Evolutionary conservation across 495 filamentous ascomycete species (phyloP).

Genomic region (Tirmania nivea): DNA sequence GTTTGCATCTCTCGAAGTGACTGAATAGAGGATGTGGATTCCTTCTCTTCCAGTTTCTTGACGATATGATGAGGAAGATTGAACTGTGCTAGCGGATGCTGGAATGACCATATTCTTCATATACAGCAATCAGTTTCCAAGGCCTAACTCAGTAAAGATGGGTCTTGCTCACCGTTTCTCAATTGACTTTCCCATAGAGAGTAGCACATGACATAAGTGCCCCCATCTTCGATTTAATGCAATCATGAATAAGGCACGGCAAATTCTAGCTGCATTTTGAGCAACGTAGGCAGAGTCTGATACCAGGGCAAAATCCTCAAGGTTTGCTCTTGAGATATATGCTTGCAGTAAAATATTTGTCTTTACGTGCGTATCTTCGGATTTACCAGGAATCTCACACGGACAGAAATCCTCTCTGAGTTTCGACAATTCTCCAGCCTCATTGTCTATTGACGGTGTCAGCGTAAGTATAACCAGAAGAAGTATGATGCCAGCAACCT

Average conservation of each 20-base stretch:
- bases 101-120: conserved; percentile 59
- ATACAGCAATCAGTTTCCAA: background rate
- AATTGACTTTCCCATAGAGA: conserved; percentile 85
- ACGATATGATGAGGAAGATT: conserved; percentile 68
- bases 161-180: conserved; percentile 39
- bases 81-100: conserved; percentile 91
- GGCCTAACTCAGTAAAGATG: background rate
- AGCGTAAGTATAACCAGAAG: background rate
- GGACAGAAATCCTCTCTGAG: conserved; percentile 42
- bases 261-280: conserved; percentile 86
- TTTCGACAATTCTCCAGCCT: conserved; percentile 52
- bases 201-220: conserved; percentile 69
- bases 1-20: conserved; percentile 74
- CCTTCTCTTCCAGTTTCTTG: conserved; percentile 57
- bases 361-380: conserved; percentile 64
- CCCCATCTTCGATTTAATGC: conserved; percentile 88
- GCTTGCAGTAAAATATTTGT: conserved; percentile 90
- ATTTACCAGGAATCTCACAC: conserved; percentile 40
- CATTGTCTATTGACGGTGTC: conserved; percentile 33
- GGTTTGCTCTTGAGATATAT: conserved; percentile 69
- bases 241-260: conserved; percentile 89
- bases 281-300: conserved; percentile 89
- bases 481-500: background rate
- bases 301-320: conserved; percentile 79
- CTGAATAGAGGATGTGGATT: conserved; percentile 51